Base-by-base conservation (phyloP, 768 basidiomycete species). In the Chalciporus piperatus region DNA sequence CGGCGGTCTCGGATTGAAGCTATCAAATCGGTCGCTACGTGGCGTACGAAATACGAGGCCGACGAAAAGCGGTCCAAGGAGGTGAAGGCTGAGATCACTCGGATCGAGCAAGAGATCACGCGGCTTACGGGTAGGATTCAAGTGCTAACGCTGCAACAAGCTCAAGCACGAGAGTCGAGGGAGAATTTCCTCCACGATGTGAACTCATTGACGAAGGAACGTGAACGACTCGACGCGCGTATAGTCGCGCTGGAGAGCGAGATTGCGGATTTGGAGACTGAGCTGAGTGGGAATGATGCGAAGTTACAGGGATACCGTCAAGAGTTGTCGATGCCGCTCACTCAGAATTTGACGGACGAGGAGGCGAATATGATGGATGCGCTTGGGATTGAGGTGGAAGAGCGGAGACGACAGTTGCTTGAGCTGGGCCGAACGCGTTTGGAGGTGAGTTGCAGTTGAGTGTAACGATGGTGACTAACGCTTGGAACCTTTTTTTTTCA, bases 1-100 rank as follows among this genome's bases (percentile, higher is more conserved):
- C 83, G 91, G 11, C 78, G 91, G 41, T 95, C 92, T 9, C 83
- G 97, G 13, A 84, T 98, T 48, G 95, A 98, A 60, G 89, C 82
- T 0, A 87, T 96, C 67, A 85, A 85, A 61, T 77, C 73, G 45
- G 84, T 95, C 39, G 81, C 82, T 54, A 77, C 74, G 3, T 96
- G 93, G 91, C 78, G 84, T 32, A 68, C 73, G 0, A 89, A 87
- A 61, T 84, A 78, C 55, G 84, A 88, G 22, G 71, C 77, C 1
- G 89, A 91, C 55, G 76, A 80, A 1, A 74, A 72, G 37, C 77
- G 82, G 22, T 78, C 85, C 41, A 76, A 77, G 52, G 91, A 96
- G 59, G 89, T 92, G 48, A 92, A 91, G 63, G 65, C 73, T 10
- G 77, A 79, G 10, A 85, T 95, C 52, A 61, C 77, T 43, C 76